Base-by-base conservation (phyloP, 768 basidiomycete genomes). In the Tulasnella sp. region DNA sequence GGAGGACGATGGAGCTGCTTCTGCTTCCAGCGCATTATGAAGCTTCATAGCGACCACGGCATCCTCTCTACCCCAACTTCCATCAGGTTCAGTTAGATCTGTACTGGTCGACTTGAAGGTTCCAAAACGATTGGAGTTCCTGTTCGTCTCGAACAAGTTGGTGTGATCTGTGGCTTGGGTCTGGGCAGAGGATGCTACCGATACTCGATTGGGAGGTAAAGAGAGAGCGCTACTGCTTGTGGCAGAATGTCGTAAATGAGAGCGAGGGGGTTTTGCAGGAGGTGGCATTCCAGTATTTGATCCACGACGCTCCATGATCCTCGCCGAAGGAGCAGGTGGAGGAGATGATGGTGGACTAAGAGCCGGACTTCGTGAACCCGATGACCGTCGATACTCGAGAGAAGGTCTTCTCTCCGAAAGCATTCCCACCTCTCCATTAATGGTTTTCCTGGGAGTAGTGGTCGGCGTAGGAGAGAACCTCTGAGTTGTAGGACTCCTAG, bases 81-180 rank as follows among this genome's bases (percentile, higher is more conserved):
- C 47, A 28, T 48, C 35, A 22, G 80, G 71, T 56, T 87, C 85
- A 27, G 87, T 89, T 28, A 79, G 85, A 54, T 80, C 69, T n/a
- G 86, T 88, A 59, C 83, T 73, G 55, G 88, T 77, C 10, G 86
- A 87, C 59, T 83, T 72, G 55, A 88, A 77, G 9, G 86, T 89
- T 35, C 78, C 83, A 63, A 77, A 88, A 61, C 55, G 32, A 37
- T 76, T 80, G 60, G 75, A 79, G 40, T 52, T 39, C 31, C 48
- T 20, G 42, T 56, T 69, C 68, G 37, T 65, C 68, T 51, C 56
- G 57, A 47, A 45, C 57, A 46, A 39, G 64, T 65, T 31, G 70
- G 67, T 44, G 65, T 69, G 47, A 65, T 68, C 48, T 67, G 66
- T 51, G 66, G 67, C 46, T 67, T 65, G 61, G 58, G 42, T 34